These are phyloP conservation scores for Ophiostoma pallidulum DNA, from an alignment of 2,329 filamentous ascomycete genomes.

Conservation along the genomic window DNA sequence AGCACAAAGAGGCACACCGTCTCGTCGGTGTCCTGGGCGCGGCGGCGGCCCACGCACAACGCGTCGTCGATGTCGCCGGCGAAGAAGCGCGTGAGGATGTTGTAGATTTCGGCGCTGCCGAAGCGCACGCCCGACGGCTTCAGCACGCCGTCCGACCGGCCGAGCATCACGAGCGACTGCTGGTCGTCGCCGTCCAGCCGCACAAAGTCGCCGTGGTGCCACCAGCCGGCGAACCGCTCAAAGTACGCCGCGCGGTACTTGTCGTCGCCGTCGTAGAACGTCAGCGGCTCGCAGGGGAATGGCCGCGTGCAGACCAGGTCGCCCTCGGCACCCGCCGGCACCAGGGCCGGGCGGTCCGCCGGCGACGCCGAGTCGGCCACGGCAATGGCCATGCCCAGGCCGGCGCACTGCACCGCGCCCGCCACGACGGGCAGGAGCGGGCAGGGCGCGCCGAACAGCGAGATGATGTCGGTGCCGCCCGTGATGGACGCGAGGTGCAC, in stretches of 20 bases:
- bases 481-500: constrained; percentile 90
- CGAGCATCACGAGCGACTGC: constrained; percentile 80
- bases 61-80: constrained; percentile 70
- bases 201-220: constrained; percentile 95
- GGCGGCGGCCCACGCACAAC: constrained; percentile 73
- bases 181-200: constrained; percentile 52
- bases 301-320: constrained; percentile 80
- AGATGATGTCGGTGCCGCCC: constrained; percentile 93
- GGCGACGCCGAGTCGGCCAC: constrained; percentile 47
- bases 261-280: constrained; percentile 70
- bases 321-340: constrained; percentile 58
- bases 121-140: constrained; percentile 91
- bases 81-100: constrained; percentile 80
- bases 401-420: constrained; percentile 69
- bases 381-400: constrained; percentile 68
- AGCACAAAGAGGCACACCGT: constrained; percentile 84
- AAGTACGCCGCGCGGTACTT: constrained; percentile 86
- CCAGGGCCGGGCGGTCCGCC: constrained; percentile 39
- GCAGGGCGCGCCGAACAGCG: constrained; percentile 80
- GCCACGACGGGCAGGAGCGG: constrained; percentile 62
- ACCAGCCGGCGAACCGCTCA: constrained; percentile 65
- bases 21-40: constrained; percentile 66
- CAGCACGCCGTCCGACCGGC: constrained; percentile 82
- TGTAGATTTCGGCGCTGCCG: constrained; percentile 92
- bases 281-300: constrained; percentile 85